Evolutionary conservation across 768 basidiomycete species (phyloP).

Genomic region (Mycena filopes): DNA sequence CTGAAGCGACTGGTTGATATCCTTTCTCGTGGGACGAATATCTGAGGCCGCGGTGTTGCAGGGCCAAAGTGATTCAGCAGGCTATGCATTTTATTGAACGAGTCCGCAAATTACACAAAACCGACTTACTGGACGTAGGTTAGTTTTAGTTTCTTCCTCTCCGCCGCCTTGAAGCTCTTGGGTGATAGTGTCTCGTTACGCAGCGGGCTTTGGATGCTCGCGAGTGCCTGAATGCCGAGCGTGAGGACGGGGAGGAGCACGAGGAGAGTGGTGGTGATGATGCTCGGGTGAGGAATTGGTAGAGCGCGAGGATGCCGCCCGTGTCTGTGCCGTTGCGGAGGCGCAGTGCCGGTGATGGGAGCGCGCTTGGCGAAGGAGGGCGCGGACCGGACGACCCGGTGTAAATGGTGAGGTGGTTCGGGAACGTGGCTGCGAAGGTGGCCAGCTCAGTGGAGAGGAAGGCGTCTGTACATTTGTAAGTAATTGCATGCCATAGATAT

Average conservation of each 20-base stretch:
- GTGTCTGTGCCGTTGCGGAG: slow-evolving; percentile 50
- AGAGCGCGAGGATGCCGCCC: slow-evolving; percentile 75
- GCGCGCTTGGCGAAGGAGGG: slow-evolving; percentile 51
- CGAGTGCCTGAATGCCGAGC: slow-evolving; percentile 71
- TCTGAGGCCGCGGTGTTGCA: no score
- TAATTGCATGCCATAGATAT: slow-evolving; percentile 1
- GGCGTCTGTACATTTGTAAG: slow-evolving; percentile 47
- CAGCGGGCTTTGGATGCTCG: slow-evolving; percentile 79
- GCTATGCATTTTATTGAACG: no score
- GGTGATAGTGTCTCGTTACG: slow-evolving; percentile 70
- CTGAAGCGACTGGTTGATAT: no score
- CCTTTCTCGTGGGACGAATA: no score
- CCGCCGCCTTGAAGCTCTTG: slow-evolving; percentile 73
- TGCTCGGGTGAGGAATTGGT: slow-evolving; percentile 80
- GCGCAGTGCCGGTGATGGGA: slow-evolving; percentile 32
- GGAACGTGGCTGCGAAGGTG: slow-evolving; percentile 57
- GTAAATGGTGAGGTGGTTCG: slow-evolving; percentile 75
- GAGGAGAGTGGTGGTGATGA: slow-evolving; percentile 72
- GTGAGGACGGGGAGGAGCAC: slow-evolving; percentile 73
- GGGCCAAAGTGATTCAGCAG: no score
- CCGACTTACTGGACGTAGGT: no score
- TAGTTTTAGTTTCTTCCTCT: slow-evolving; percentile 87
- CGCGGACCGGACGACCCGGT: slow-evolving; percentile 58
- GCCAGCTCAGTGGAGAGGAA: slow-evolving; percentile 61
- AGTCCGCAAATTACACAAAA: no score